These are phyloP conservation scores for Poronia punctata DNA, from an alignment of 495 filamentous ascomycete species.

Conservation along the genomic window DNA sequence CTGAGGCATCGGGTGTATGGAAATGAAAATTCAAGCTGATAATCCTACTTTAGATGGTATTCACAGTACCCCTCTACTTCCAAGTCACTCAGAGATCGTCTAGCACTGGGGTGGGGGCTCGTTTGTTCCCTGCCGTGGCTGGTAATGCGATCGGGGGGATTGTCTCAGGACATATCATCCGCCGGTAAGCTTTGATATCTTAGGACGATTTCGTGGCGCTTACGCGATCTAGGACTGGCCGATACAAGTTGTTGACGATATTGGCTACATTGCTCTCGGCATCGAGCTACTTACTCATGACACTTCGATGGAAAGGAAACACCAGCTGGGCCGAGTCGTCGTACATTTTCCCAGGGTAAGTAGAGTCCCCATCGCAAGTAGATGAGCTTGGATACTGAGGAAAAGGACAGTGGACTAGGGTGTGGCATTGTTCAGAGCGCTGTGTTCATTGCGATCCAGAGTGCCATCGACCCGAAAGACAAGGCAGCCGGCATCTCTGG, in stretches of 20 bases:
- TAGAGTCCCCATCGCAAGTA: slow-evolving; percentile 11
- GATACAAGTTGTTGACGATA: slow-evolving; percentile 49
- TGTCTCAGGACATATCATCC: slow-evolving; percentile 50
- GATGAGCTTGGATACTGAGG: slow-evolving; percentile 7
- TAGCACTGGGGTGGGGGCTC: slow-evolving; percentile 49
- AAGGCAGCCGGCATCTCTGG: slow-evolving; percentile 50
- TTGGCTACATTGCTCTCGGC: slow-evolving; percentile 43
- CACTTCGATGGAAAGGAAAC: slow-evolving; percentile 55
- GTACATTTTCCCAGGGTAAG: slow-evolving; percentile 50
- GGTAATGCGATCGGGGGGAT: slow-evolving; percentile 60
- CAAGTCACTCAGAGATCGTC: slow-evolving; percentile 51
- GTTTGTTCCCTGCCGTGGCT: slow-evolving; percentile 56
- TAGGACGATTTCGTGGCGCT: neutral
- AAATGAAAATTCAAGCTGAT: slow-evolving; percentile 2
- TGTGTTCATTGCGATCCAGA: slow-evolving; percentile 51
- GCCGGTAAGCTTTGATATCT: slow-evolving; percentile 19
- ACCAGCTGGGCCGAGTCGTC: slow-evolving; percentile 53
- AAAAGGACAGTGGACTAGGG: slow-evolving; percentile 36
- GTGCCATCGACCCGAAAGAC: slow-evolving; percentile 42
- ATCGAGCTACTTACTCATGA: slow-evolving; percentile 45
- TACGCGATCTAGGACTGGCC: slow-evolving; percentile 54
- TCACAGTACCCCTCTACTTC: slow-evolving; percentile 60
- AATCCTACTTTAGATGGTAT: slow-evolving; percentile 38
- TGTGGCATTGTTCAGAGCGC: slow-evolving; percentile 47
- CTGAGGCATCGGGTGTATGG: slow-evolving; percentile 19